Evolutionary conservation across 306 rosid species (phyloP).

Genomic region (Cucumis sativus): Cucumber_9930_V3 NC_026656.2:15505501-15506000

Average conservation of each 20-base stretch:
- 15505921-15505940: not conserved
- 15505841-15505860: slow-evolving; percentile 43
- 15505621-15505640: not conserved
- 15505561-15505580: not conserved
- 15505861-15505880: slow-evolving; percentile 50
- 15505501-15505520: not conserved
- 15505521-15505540: not conserved
- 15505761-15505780: slow-evolving; percentile 95
- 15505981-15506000: not conserved
- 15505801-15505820: slow-evolving; percentile 57
- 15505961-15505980: not conserved
- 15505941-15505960: not conserved
- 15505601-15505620: not conserved
- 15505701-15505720: not conserved
- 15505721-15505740: slow-evolving; percentile 73
- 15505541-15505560: not conserved
- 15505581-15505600: not conserved
- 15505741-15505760: slow-evolving; percentile 83
- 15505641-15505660: not conserved
- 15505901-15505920: not conserved
- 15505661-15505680: not conserved
- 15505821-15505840: slow-evolving; percentile 31
- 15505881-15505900: slow-evolving; percentile 26
- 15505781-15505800: slow-evolving; percentile 64
- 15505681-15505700: no score